A percentile compares a stretch with the other conserved stretches of the same genome.
These are phyloP conservation scores for Hippophae tibetana DNA, from an alignment of 306 rosid species.

Conservation along the genomic window DNA sequence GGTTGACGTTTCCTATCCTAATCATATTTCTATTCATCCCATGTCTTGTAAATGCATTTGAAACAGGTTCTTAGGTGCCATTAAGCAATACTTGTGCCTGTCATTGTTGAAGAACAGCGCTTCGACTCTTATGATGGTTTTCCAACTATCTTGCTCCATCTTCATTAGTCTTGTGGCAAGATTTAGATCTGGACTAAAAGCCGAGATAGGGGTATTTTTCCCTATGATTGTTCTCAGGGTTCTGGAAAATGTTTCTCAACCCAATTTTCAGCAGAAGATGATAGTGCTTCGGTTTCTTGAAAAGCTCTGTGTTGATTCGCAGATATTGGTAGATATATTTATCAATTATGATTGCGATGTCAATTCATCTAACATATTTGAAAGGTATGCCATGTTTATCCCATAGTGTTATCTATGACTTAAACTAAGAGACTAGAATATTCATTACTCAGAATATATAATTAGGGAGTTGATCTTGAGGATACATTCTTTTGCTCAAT, in stretches of 20 bases:
- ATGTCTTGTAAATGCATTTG: constrained; percentile 24
- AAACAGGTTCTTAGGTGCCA: constrained; percentile 97
- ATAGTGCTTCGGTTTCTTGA: constrained; percentile 94
- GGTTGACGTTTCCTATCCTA: neutral
- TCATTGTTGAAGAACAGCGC: constrained; percentile 98
- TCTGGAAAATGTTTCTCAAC: constrained; percentile 93
- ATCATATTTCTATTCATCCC: neutral
- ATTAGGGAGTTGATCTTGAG: constrained; percentile 1
- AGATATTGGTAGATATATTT: constrained; percentile 92
- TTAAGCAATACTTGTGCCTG: constrained; percentile 95
- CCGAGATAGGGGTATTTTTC: constrained; percentile 97
- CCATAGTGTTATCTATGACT: constrained; percentile 10
- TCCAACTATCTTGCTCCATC: constrained; percentile 97
- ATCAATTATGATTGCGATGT: constrained; percentile 98
- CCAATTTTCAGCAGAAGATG: constrained; percentile 98
- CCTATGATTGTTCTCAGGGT: constrained; percentile 99
- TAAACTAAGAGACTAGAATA: constrained; percentile 2
- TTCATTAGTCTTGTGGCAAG: constrained; percentile 97
- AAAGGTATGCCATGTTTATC: constrained; percentile 54
- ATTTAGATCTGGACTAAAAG: constrained; percentile 94
- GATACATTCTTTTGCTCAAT: constrained; percentile 2
- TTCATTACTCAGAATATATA: constrained; percentile 17
- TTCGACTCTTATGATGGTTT: constrained; percentile 89
- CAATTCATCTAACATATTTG: constrained; percentile 98
- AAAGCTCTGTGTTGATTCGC: constrained; percentile 87